Percentiles rank a stretch among this genome's conserved stretches.
Conservation (phyloP, 2,329 filamentous ascomycete genomes). For the Neurospora sp. region DNA sequence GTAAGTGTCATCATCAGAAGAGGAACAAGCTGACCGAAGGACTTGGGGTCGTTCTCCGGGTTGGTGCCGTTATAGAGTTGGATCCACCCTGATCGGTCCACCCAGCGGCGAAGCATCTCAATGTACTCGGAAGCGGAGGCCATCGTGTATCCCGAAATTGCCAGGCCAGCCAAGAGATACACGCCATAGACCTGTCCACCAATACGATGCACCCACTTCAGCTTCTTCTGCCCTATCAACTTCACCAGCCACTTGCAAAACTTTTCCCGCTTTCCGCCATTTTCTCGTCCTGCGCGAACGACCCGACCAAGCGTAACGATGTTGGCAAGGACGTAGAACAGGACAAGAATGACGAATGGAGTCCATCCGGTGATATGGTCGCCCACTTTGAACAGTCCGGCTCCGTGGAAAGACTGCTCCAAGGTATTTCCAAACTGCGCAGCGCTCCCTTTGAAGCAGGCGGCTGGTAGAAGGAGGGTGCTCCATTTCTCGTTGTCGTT, state of each 20-base stretch:
- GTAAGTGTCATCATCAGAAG: conserved; percentile 21
- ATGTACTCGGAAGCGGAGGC: conserved; percentile 18
- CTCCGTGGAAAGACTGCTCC: not conserved
- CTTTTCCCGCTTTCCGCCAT: conserved; percentile 6
- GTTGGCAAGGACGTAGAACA: conserved; percentile 13
- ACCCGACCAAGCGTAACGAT: conserved; percentile 11
- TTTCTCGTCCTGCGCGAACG: conserved; percentile 6
- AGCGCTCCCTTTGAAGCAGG: conserved; percentile 21
- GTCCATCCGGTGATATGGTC: conserved; percentile 14
- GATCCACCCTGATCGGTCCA: conserved; percentile 18
- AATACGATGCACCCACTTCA: conserved; percentile 12
- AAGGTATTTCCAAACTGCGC: conserved; percentile 8
- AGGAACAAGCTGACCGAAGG: conserved; percentile 27
- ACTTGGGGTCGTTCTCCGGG: conserved; percentile 23
- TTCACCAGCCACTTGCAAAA: conserved; percentile 5
- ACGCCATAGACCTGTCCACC: conserved; percentile 16
- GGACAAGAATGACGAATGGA: conserved; percentile 13
- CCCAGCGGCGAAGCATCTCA: conserved; percentile 20
- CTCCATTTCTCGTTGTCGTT: conserved; percentile 8
- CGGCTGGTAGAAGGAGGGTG: conserved; percentile 22
- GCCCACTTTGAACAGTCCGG: conserved; percentile 8
- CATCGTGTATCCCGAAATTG: conserved; percentile 16
- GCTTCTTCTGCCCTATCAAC: not conserved
- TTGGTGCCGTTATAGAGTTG: conserved; percentile 11
- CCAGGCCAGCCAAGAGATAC: conserved; percentile 17